Percentiles rank a stretch among this genome's conserved stretches.
These are phyloP conservation scores for Cyclanthera cordifolia DNA, from an alignment of 306 rosid species.

Conservation along the genomic window DNA sequence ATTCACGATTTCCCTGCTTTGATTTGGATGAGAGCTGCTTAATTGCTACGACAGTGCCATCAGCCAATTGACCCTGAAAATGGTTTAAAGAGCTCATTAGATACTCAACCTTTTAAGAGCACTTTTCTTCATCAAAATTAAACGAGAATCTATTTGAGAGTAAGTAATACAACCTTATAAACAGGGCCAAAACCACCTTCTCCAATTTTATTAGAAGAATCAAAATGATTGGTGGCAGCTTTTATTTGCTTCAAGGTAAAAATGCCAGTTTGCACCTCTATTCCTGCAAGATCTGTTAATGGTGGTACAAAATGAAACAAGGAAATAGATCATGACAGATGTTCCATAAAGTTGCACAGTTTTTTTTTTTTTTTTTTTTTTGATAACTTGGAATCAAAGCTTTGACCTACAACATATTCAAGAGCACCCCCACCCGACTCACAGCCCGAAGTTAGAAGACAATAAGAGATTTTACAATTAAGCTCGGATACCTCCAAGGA, in stretches of 20 bases:
- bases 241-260: slow-evolving; percentile 46
- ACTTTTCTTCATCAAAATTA: background rate
- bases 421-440: no score
- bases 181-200: slow-evolving; percentile 74
- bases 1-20: slow-evolving; percentile 67
- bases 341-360: background rate
- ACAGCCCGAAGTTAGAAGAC: no score
- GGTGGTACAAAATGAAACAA: slow-evolving; percentile 6
- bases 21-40: slow-evolving; percentile 64
- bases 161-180: slow-evolving; percentile 28
- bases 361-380: no score
- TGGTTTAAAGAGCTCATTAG: no score
- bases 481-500: no score
- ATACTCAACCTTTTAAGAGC: background rate
- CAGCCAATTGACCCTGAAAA: slow-evolving; percentile 48
- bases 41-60: slow-evolving; percentile 55
- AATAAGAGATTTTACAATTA: no score
- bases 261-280: slow-evolving; percentile 36
- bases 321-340: background rate
- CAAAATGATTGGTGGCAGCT: slow-evolving; percentile 44
- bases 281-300: slow-evolving; percentile 22
- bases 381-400: no score
- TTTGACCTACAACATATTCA: no score
- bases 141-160: background rate
- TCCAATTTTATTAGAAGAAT: slow-evolving; percentile 45